Evolutionary conservation across 2,329 filamentous ascomycete species (phyloP).

Genomic region (Shiraia sp.): DNA sequence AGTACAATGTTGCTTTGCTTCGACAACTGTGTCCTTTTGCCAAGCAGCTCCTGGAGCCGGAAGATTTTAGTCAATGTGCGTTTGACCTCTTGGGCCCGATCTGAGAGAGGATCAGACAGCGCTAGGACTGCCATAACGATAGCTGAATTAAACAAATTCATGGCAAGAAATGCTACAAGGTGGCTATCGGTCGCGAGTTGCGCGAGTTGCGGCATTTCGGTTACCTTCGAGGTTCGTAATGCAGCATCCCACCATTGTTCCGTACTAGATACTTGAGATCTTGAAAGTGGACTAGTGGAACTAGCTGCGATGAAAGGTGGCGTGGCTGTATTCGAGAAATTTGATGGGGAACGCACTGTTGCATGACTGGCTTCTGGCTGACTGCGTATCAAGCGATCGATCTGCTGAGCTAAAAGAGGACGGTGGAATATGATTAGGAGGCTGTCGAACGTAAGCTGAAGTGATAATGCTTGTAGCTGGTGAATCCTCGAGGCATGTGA

Average conservation of each 20-base stretch:
- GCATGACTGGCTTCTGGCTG: slow-evolving; percentile 10
- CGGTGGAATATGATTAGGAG: slow-evolving; percentile 49
- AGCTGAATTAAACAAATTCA: slow-evolving; percentile 52
- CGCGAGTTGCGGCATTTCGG: slow-evolving; percentile 38
- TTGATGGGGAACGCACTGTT: slow-evolving; percentile 6
- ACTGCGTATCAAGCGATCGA: slow-evolving; percentile 30
- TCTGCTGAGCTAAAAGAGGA: slow-evolving; percentile 46
- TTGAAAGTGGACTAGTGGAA: slow-evolving; percentile 8
- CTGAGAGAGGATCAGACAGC: slow-evolving; percentile 48
- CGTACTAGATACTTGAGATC: slow-evolving; percentile 22
- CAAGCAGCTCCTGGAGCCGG: slow-evolving; percentile 43
- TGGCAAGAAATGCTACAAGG: slow-evolving; percentile 50
- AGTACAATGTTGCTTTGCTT: slow-evolving; percentile 17
- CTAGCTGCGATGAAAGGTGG: slow-evolving; percentile 4
- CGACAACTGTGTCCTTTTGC: slow-evolving; percentile 15
- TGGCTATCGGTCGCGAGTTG: slow-evolving; percentile 49
- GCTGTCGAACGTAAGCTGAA: slow-evolving; percentile 52
- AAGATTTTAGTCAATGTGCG: slow-evolving; percentile 50
- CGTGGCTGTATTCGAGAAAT: slow-evolving; percentile 1
- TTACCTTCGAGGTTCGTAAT: slow-evolving; percentile 45
- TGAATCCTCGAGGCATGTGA: slow-evolving; percentile 14
- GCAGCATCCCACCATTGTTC: slow-evolving; percentile 46
- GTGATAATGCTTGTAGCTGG: slow-evolving; percentile 46
- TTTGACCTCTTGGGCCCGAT: slow-evolving; percentile 49
- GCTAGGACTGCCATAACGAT: slow-evolving; percentile 50